A percentile compares a stretch with the other conserved stretches of the same genome.
These are phyloP conservation scores for Pythium guiyangense DNA, from an alignment of 352 stramenopile species.

Conservation along the genomic window DNA sequence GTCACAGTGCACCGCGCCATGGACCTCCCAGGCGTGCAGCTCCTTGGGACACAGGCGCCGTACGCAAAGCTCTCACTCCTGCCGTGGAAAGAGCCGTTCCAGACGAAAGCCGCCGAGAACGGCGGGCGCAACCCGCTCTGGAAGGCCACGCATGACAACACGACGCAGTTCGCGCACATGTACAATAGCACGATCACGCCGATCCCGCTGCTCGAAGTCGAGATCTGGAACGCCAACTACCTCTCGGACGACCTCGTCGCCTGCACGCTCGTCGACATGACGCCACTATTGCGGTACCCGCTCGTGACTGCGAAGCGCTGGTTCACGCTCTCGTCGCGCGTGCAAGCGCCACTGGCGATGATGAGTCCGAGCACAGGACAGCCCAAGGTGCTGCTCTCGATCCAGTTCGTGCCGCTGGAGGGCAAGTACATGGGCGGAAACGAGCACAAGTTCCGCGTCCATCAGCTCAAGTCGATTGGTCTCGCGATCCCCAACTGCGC, in stretches of 20 bases:
- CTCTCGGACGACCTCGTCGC: conserved; percentile 76
- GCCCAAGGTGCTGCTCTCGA: conserved; percentile 62
- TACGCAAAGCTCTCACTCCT: conserved; percentile 75
- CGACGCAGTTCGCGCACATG: conserved; percentile 84
- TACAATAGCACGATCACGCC: conserved; percentile 88
- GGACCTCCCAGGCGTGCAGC: conserved; percentile 58
- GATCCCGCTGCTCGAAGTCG: conserved; percentile 76
- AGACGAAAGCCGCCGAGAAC: conserved; percentile 73
- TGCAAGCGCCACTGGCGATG: conserved; percentile 27
- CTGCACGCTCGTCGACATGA: conserved; percentile 78
- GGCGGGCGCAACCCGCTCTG: conserved; percentile 73
- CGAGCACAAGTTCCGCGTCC: conserved; percentile 83
- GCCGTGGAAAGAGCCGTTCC: conserved; percentile 81
- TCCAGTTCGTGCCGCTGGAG: conserved; percentile 76
- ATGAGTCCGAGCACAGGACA: conserved; percentile 46
- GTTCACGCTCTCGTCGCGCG: conserved; percentile 74
- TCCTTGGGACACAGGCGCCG: conserved; percentile 59
- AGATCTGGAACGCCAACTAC: conserved; percentile 87
- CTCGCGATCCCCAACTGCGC: conserved; percentile 73
- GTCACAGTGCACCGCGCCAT: conserved; percentile 70
- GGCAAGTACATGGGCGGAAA: conserved; percentile 52
- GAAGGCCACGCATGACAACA: conserved; percentile 68
- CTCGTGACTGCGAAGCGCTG: conserved; percentile 69
- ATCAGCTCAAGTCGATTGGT: conserved; percentile 83
- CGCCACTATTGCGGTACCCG: conserved; percentile 67